Evolutionary conservation across 768 basidiomycete genomes (phyloP).

Genomic region (Mycena pura): DNA sequence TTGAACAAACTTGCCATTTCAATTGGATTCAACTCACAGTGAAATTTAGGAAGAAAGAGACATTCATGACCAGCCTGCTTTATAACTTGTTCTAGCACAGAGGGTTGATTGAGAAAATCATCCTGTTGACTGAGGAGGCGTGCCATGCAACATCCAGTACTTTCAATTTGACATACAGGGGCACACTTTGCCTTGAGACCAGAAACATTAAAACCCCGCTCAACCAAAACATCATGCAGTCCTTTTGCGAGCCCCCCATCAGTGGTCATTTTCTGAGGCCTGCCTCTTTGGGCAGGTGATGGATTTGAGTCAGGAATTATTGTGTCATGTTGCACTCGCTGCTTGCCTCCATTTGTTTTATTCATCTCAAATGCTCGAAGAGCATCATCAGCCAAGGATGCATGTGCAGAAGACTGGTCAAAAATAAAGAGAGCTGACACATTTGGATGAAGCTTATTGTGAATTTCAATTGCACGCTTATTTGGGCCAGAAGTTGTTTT

Average conservation of each 20-base stretch:
- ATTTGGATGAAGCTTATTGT: constrained; percentile 14
- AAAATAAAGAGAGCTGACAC: constrained; percentile 25
- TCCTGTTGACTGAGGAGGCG: constrained; percentile 25
- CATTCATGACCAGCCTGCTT: constrained; percentile 23
- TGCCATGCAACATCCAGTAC: constrained; percentile 28
- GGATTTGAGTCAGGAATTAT: constrained; percentile 27
- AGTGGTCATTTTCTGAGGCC: constrained; percentile 26
- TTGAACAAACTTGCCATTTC: constrained; percentile 12
- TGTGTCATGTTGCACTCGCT: constrained; percentile 24
- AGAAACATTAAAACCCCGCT: constrained; percentile 14
- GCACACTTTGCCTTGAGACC: constrained; percentile 18
- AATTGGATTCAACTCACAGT: constrained; percentile 20
- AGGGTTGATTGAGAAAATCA: constrained; percentile 28
- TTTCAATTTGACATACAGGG: constrained; percentile 8
- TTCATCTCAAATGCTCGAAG: constrained; percentile 32
- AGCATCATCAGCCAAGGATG: constrained; percentile 24
- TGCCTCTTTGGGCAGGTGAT: constrained; percentile 22
- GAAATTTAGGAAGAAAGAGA: constrained; percentile 22
- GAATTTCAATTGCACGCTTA: constrained; percentile 11
- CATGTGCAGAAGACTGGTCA: constrained; percentile 30
- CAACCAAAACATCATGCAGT: constrained; percentile 1
- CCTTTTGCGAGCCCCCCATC: constrained; percentile 8
- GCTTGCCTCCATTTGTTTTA: constrained; percentile 26
- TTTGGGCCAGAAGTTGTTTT: constrained; percentile 28
- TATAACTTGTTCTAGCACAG: constrained; percentile 24